Percentiles rank a stretch among this genome's conserved stretches.
Conservation (phyloP, 208 protist species). For the Giardia muris region DNA sequence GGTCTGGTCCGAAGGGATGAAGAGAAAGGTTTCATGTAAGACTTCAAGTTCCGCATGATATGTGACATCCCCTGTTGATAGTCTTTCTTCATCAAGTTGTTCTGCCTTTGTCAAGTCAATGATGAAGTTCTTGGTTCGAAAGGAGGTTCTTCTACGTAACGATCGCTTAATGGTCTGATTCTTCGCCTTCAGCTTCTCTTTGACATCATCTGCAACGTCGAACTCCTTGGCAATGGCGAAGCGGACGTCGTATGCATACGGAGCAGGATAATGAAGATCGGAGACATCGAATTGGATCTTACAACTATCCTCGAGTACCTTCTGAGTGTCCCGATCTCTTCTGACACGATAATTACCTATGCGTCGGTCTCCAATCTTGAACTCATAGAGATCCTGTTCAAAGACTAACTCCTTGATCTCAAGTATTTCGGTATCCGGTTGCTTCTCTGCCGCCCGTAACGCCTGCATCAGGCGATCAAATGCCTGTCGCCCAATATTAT, state of each 20-base stretch:
- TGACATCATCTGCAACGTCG: not conserved
- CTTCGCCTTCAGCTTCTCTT: not conserved
- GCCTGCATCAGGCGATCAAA: not conserved
- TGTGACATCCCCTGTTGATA: too few species aligned
- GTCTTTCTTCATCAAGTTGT: not conserved
- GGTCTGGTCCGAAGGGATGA: not conserved
- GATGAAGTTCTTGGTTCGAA: not conserved
- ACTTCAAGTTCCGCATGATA: not conserved
- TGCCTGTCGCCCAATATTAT: not conserved
- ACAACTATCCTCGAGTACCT: not conserved
- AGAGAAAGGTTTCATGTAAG: not conserved
- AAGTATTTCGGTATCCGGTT: not conserved
- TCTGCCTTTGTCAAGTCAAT: not conserved
- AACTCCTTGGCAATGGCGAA: not conserved
- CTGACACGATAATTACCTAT: not conserved
- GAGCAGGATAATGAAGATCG: not conserved
- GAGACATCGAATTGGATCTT: not conserved
- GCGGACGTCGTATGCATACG: not conserved
- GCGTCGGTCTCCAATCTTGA: not conserved
- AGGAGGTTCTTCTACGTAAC: not conserved
- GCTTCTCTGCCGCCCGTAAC: not conserved
- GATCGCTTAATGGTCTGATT: not conserved
- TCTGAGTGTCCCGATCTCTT: not conserved
- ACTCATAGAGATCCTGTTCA: not conserved
- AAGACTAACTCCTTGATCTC: not conserved